These are phyloP conservation scores for Myochromella boudieri DNA, from an alignment of 768 basidiomycete genomes.

Conservation along the genomic window DNA sequence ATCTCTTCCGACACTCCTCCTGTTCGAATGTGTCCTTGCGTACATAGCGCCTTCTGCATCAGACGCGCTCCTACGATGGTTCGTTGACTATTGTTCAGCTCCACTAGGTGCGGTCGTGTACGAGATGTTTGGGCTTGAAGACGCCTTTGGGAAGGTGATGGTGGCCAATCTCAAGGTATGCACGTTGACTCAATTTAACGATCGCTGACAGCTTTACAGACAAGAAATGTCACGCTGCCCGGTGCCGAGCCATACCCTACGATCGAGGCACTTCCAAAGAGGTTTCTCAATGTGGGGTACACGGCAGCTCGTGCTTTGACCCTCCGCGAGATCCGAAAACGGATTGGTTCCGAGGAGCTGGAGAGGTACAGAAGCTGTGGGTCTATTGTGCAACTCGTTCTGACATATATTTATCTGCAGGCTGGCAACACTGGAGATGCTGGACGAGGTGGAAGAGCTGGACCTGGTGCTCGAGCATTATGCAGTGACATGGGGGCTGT, in stretches of 20 bases:
- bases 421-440: constrained; percentile 76
- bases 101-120: constrained; percentile 69
- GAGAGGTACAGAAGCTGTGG: constrained; percentile 46
- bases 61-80: constrained; percentile 68
- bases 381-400: background rate
- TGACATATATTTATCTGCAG: constrained; percentile 34
- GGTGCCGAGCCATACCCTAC: constrained; percentile 67
- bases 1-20: constrained; percentile 71
- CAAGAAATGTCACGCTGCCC: constrained; percentile 71
- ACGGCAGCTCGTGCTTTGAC: constrained; percentile 54
- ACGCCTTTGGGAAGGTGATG: constrained; percentile 94
- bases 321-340: constrained; percentile 67
- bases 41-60: constrained; percentile 74
- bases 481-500: constrained; percentile 75
- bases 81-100: constrained; percentile 51
- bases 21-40: constrained; percentile 92
- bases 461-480: constrained; percentile 90
- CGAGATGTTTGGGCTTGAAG: constrained; percentile 90
- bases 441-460: constrained; percentile 95
- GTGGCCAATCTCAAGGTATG: constrained; percentile 77
- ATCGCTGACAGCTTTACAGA: constrained; percentile 36
- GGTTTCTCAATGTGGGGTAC: constrained; percentile 65
- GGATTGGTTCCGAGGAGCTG: constrained; percentile 49
- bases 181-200: background rate
- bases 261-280: constrained; percentile 49